Conservation (phyloP, 768 basidiomycete species). For the Tricholoma sp. region DNA sequence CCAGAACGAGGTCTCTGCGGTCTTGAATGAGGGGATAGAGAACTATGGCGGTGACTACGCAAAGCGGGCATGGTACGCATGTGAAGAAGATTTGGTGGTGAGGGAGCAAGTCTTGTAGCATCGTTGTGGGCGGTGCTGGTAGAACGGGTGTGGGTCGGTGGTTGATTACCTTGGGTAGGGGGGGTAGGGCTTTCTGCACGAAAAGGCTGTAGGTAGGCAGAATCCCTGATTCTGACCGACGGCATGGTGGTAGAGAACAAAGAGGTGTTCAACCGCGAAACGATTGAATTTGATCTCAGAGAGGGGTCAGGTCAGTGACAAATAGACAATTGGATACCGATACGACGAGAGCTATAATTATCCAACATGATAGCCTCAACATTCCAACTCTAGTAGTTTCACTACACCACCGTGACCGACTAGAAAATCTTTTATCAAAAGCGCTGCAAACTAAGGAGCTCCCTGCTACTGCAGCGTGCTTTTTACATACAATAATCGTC, state of each 20-base stretch:
- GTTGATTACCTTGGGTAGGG: background rate
- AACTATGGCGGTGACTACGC: background rate
- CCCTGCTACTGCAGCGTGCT: too few species aligned
- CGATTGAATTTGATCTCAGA: background rate
- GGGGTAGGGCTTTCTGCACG: conserved; percentile 13
- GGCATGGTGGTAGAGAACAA: conserved; percentile 30
- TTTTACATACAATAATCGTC: too few species aligned
- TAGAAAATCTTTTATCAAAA: too few species aligned
- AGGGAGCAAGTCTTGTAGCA: background rate
- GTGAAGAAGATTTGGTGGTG: conserved; percentile 2
- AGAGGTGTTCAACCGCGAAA: background rate
- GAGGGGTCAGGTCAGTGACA: background rate
- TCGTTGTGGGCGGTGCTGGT: background rate
- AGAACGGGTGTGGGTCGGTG: too few species aligned
- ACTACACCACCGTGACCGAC: too few species aligned
- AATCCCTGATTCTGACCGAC: conserved; percentile 42
- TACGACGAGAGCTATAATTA: too few species aligned
- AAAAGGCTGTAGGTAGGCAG: conserved; percentile 20
- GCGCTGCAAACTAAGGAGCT: too few species aligned
- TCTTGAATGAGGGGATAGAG: background rate
- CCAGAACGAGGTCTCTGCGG: conserved; percentile 23
- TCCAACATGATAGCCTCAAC: too few species aligned
- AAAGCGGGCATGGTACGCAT: conserved; percentile 17
- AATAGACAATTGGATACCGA: too few species aligned
- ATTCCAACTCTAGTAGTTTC: too few species aligned